A percentile compares a stretch with the other conserved stretches of the same genome.
Conservation (phyloP, 352 stramenopile genomes). For the Pythium brachiatum region DNA sequence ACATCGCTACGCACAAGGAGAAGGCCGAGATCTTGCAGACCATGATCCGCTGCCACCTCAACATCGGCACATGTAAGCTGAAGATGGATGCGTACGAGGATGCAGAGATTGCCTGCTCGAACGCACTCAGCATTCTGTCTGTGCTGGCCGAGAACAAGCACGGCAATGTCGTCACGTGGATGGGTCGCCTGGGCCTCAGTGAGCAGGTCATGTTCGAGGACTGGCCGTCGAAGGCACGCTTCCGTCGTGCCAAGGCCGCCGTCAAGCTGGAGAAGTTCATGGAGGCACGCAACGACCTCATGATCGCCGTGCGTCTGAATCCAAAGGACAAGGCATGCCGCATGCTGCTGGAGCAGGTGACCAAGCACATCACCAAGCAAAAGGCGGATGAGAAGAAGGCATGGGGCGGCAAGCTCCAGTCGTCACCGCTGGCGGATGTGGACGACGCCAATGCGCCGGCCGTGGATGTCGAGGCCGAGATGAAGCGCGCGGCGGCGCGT, state of each 20-base stretch:
- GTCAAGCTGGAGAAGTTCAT: slow-evolving; percentile 70
- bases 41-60: slow-evolving; percentile 87
- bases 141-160: slow-evolving; percentile 73
- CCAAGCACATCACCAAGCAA: slow-evolving; percentile 67
- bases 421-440: slow-evolving; percentile 15
- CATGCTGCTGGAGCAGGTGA: slow-evolving; percentile 66
- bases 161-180: slow-evolving; percentile 83
- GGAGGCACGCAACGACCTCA: slow-evolving; percentile 75
- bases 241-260: slow-evolving; percentile 75
- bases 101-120: slow-evolving; percentile 78
- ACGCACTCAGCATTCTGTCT: slow-evolving; percentile 76
- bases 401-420: slow-evolving; percentile 82
- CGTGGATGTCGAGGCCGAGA: slow-evolving; percentile 18
- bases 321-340: slow-evolving; percentile 82
- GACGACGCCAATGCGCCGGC: slow-evolving; percentile 12
- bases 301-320: slow-evolving; percentile 76
- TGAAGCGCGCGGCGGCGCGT: slow-evolving; percentile 15
- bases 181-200: slow-evolving; percentile 72
- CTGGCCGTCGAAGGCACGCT: slow-evolving; percentile 83
- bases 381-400: slow-evolving; percentile 76
- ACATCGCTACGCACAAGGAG: slow-evolving; percentile 77
- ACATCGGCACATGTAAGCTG: slow-evolving; percentile 84
- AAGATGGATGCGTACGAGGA: slow-evolving; percentile 64
- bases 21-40: slow-evolving; percentile 86
- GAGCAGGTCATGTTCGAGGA: slow-evolving; percentile 83